Conservation (phyloP, 306 rosid genomes). For the Abrus pulchellus region DNA sequence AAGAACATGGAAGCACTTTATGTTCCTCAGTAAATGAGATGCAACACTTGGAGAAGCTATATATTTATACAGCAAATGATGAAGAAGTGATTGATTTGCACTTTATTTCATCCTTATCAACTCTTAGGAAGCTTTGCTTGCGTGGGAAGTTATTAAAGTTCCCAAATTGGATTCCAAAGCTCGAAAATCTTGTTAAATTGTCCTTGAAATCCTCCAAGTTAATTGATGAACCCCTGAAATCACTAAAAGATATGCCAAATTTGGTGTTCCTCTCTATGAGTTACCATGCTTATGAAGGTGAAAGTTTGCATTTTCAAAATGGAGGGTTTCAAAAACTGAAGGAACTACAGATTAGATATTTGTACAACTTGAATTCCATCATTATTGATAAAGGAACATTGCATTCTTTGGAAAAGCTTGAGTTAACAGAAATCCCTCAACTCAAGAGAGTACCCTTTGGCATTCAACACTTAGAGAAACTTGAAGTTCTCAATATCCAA, state of each 20-base stretch:
- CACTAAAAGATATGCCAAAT: neutral
- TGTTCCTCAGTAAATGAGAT: neutral
- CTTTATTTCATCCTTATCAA: neutral
- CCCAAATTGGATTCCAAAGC: neutral
- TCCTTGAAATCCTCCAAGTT: neutral
- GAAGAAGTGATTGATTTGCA: neutral
- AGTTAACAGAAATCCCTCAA: neutral
- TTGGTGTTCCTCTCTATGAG: neutral
- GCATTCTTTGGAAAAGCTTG: neutral
- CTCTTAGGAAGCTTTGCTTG: neutral
- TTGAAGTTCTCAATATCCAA: neutral
- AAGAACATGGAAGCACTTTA: neutral
- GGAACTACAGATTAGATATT: neutral
- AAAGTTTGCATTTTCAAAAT: neutral
- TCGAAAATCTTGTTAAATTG: neutral
- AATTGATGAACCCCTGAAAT: neutral
- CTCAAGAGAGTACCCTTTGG: neutral
- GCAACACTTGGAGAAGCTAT: neutral
- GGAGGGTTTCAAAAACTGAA: slow-evolving; percentile 8
- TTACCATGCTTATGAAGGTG: neutral
- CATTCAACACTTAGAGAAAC: neutral
- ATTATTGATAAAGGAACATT: neutral
- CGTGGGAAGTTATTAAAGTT: neutral
- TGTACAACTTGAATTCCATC: neutral
- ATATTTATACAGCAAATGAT: neutral